A percentile compares a stretch with the other conserved stretches of the same genome.
These are phyloP conservation scores for Choiromyces venosus DNA, from an alignment of 495 filamentous ascomycete species.

Conservation along the genomic window DNA sequence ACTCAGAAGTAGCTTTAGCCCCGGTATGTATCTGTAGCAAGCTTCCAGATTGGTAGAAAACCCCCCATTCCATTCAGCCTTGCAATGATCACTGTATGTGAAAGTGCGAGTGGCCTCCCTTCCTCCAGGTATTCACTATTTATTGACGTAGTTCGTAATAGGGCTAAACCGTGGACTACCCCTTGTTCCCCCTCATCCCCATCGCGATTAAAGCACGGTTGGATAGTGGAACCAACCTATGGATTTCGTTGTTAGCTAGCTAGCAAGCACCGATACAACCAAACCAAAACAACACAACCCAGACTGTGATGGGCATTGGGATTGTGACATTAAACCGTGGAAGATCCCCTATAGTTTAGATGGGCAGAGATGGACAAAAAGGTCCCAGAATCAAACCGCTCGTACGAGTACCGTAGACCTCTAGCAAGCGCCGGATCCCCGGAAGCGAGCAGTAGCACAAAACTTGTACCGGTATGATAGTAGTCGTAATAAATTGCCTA, in stretches of 20 bases:
- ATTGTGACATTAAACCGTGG: not conserved
- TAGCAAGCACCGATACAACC: not conserved
- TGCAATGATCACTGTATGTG: not conserved
- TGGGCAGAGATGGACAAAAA: not conserved
- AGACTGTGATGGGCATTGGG: not conserved
- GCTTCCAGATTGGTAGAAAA: not conserved
- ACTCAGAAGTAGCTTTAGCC: not conserved
- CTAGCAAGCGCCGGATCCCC: not conserved
- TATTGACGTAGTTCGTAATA: too few species aligned
- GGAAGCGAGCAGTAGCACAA: not conserved
- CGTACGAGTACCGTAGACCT: not conserved
- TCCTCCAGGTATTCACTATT: not conserved
- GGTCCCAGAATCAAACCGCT: not conserved
- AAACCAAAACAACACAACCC: not conserved
- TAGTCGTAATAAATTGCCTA: not conserved
- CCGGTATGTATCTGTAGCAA: not conserved
- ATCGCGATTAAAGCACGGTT: not conserved
- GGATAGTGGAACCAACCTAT: not conserved
- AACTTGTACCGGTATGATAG: too few species aligned
- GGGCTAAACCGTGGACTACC: not conserved
- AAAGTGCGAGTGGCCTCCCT: not conserved
- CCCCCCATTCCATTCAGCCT: conserved; percentile 1
- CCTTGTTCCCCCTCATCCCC: not conserved
- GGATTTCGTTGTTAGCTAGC: not conserved
- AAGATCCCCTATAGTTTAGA: not conserved